Percentiles rank a stretch among this genome's conserved stretches.
Evolutionary conservation across 306 rosid species (phyloP).

Genomic region (Trifolium subterraneum): DNA sequence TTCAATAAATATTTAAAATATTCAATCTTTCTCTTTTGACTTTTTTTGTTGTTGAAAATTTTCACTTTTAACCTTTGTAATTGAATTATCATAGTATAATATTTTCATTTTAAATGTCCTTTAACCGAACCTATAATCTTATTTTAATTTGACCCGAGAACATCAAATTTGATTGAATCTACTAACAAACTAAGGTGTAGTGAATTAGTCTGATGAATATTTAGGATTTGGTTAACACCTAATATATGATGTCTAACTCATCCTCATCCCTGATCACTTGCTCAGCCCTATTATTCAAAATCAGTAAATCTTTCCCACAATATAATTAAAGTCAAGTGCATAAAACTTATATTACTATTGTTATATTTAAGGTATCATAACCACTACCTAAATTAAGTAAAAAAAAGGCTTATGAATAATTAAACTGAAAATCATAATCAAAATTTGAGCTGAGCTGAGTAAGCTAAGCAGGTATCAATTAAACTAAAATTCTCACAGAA

Average conservation of each 20-base stretch:
- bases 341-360: not conserved
- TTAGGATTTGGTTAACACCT: no score
- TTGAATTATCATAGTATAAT: no score
- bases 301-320: not conserved
- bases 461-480: conserved; percentile 20
- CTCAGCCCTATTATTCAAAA: not conserved
- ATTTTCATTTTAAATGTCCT: no score
- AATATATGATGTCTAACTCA: not conserved
- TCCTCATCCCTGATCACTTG: not conserved
- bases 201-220: no score
- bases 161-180: no score
- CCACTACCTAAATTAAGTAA: not conserved
- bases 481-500: conserved; percentile 64
- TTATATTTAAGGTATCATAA: conserved; percentile 12
- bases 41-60: no score
- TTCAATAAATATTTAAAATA: no score
- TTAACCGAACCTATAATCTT: no score
- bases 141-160: no score
- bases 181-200: no score
- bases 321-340: not conserved
- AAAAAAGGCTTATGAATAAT: not conserved
- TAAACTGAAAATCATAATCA: conserved; percentile 4
- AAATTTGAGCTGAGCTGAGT: conserved; percentile 6
- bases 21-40: no score
- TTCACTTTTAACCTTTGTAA: no score